Conservation (phyloP, 2,329 filamentous ascomycete genomes). For the Atkinsonella texensis region DNA sequence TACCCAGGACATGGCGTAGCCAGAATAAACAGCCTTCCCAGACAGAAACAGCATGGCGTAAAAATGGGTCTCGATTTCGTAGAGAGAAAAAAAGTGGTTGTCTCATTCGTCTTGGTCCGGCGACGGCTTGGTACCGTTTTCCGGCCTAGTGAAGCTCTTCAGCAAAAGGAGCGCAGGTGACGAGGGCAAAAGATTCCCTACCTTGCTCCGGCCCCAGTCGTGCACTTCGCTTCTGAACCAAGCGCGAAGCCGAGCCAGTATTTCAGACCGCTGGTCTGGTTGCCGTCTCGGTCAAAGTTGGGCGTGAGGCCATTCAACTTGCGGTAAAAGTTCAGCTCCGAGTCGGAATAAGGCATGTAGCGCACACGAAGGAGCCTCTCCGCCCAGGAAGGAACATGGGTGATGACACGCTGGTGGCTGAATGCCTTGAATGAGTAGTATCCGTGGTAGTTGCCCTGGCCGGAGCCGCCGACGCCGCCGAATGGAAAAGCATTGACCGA, state of each 20-base stretch:
- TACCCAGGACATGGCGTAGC: background rate
- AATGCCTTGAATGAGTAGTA: constrained; percentile 33
- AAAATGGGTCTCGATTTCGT: background rate
- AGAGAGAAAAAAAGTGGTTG: background rate
- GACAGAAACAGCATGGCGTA: too few relatives aligned
- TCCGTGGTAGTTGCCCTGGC: constrained; percentile 37
- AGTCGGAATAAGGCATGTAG: constrained; percentile 49
- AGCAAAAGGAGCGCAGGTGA: constrained; percentile 20
- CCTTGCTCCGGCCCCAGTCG: constrained; percentile 37
- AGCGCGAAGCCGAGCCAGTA: constrained; percentile 44
- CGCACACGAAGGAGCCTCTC: constrained; percentile 49
- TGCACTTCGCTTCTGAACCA: constrained; percentile 36
- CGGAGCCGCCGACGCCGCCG: constrained; percentile 37
- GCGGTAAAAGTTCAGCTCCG: constrained; percentile 32
- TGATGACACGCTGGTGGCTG: constrained; percentile 26
- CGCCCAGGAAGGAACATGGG: constrained; percentile 24
- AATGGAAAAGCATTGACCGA: constrained; percentile 30
- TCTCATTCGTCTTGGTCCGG: background rate
- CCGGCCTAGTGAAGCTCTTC: constrained; percentile 22
- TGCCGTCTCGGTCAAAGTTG: constrained; percentile 51
- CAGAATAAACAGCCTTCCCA: too few relatives aligned
- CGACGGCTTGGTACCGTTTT: constrained; percentile 11
- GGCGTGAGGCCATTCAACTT: constrained; percentile 34
- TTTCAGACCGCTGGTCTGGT: constrained; percentile 33
- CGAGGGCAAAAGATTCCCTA: constrained; percentile 33